Base-by-base conservation (phyloP, 257 asterid species). In the Nicotiana paniculata region DNA sequence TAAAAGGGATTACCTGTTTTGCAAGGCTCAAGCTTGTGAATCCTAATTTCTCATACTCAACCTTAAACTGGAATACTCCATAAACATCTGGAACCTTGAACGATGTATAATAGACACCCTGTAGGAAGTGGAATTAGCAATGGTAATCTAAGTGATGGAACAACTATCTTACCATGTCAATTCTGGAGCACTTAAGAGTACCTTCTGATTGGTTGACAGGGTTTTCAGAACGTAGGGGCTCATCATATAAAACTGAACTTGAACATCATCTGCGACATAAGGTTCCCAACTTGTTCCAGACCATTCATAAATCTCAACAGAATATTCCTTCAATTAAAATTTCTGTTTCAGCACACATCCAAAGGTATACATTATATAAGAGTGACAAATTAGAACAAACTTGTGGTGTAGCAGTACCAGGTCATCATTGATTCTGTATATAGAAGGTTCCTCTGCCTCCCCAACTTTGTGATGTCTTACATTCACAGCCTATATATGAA, bases 181-280 rank as follows among this genome's bases (percentile, higher is more conserved):
- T 51, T 74, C 43, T 6, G 64, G 55, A 77, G 59, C 69, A 78
- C 26, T 43, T 66, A 55, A 74, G 35, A 69, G 39, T 87, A 94
- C 98, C 98, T 92, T 90, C 86, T 87, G 76, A 87, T 94, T 76
- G 28, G 96, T 91, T 16, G 93, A 89, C 91, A 94, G 83, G n/a
- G 93, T 92, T 90, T 91, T 94, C 93, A 94, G 85, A 85, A 94
- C 91, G 32, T 94, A 94, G 33, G 98, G 97, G 82, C 98, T 94
- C 98, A 93, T 93, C 98, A 93, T 90, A 89, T 90, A 93, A 87
- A 93, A 92, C 89, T 94, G 98, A 75, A 94, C 91, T 86, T 94
- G 98, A 54, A 92, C 93, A 26, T 94, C 98, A 75, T 94, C 82
- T 77, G 96, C 90, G 55, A 94, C 92, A 86, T 91, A 89, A 61